Evolutionary conservation across 2,329 filamentous ascomycete species (phyloP).

Genomic region (Paracamarosporium sp.): DNA sequence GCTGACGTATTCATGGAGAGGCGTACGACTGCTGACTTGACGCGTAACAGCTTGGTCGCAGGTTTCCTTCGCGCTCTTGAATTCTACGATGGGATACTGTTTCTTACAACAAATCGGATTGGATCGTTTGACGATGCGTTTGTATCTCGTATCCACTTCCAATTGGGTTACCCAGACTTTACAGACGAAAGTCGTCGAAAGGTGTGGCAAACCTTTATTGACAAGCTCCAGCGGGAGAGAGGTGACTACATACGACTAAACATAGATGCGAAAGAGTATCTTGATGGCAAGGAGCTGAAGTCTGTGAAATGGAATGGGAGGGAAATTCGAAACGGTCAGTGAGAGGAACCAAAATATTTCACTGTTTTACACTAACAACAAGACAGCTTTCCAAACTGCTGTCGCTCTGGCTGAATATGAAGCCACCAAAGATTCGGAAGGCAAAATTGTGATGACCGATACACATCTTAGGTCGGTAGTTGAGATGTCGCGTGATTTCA

Average conservation of each 20-base stretch:
- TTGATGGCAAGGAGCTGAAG: slow-evolving; percentile 19
- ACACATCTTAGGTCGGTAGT: slow-evolving; percentile 18
- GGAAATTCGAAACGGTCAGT: slow-evolving; percentile 36
- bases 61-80: slow-evolving; percentile 43
- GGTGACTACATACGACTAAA: slow-evolving; percentile 8
- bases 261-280: slow-evolving; percentile 22
- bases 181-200: slow-evolving; percentile 14
- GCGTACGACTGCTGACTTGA: slow-evolving; percentile 19
- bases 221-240: slow-evolving; percentile 17
- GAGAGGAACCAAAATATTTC: not conserved
- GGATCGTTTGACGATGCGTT: slow-evolving; percentile 84
- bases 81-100: slow-evolving; percentile 50
- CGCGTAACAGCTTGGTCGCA: slow-evolving; percentile 21
- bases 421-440: slow-evolving; percentile 12
- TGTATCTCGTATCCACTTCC: slow-evolving; percentile 83
- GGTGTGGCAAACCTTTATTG: slow-evolving; percentile 35
- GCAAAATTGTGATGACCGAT: slow-evolving; percentile 10
- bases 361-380: not conserved
- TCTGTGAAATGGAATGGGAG: slow-evolving; percentile 35
- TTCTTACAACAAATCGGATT: slow-evolving; percentile 41
- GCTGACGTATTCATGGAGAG: slow-evolving; percentile 43
- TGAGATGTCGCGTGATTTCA: slow-evolving; percentile 20
- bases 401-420: slow-evolving; percentile 26
- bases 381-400: slow-evolving; percentile 25
- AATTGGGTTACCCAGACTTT: slow-evolving; percentile 67